Evolutionary conservation across 2,329 filamentous ascomycete genomes (phyloP).

Genomic region (Exophiala spinifera): DNA sequence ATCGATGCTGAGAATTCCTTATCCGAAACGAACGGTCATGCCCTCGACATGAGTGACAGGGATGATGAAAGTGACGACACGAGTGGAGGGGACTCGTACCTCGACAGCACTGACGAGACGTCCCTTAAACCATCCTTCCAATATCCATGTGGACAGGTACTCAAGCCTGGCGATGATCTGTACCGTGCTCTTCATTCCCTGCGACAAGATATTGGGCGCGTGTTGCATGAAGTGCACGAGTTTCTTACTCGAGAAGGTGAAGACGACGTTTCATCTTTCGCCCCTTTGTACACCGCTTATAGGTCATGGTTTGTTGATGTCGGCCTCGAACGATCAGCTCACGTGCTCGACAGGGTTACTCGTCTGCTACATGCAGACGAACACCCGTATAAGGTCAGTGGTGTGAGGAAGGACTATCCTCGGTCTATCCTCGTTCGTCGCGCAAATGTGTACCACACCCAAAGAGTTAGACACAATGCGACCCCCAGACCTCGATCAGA

Average conservation of each 20-base stretch:
- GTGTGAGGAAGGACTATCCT: conserved; percentile 86
- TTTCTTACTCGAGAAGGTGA: conserved; percentile 84
- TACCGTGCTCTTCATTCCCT: conserved; percentile 78
- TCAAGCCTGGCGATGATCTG: conserved; percentile 60
- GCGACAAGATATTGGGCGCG: conserved; percentile 73
- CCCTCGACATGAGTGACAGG: conserved; percentile 28
- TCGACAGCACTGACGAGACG: conserved; percentile 58
- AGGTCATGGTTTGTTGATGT: conserved; percentile 97
- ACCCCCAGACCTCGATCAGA: conserved; percentile 82
- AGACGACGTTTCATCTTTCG: conserved; percentile 95
- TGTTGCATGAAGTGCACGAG: conserved; percentile 77
- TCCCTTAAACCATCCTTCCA: conserved; percentile 76
- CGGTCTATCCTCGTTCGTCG: conserved; percentile 87
- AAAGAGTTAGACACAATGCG: conserved; percentile 91
- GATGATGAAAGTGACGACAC: conserved; percentile 32
- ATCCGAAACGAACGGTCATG: conserved; percentile 40
- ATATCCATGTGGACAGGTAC: conserved; percentile 82
- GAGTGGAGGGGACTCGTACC: conserved; percentile 48
- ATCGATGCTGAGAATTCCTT: conserved; percentile 44
- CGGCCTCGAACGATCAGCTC: conserved; percentile 90
- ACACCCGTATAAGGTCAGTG: conserved; percentile 90
- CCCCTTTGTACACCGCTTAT: conserved; percentile 85
- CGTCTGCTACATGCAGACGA: conserved; percentile 83
- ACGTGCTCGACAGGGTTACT: conserved; percentile 82
- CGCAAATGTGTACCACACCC: conserved; percentile 90